Conservation (phyloP, 129 eudicot genomes). For the Artemisia argyi region DNA sequence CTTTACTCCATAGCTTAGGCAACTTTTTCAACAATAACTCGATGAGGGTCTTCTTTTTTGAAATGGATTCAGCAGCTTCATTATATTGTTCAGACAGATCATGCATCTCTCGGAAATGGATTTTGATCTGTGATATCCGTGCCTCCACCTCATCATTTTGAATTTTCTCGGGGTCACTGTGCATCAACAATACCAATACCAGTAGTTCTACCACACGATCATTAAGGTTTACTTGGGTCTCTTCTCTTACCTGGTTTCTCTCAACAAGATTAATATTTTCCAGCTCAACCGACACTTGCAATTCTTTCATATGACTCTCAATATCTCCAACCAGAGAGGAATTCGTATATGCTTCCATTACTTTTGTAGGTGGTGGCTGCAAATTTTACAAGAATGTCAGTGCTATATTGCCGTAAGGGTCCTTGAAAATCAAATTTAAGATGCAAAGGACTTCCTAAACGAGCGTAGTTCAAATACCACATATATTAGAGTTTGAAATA, state of each 20-base stretch:
- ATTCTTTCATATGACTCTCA: neutral
- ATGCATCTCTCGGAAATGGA: constrained; percentile 5
- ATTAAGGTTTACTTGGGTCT: neutral
- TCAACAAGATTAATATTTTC: neutral
- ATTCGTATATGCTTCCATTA: neutral
- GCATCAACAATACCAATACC: neutral
- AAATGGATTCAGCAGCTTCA: no score
- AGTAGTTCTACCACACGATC: neutral
- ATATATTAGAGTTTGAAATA: no score
- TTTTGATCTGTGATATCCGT: neutral
- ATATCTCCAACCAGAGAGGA: neutral
- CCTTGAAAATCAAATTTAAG: no score
- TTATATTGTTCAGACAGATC: neutral
- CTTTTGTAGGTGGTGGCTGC: constrained; percentile 1
- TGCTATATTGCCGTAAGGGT: no score
- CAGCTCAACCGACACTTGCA: neutral
- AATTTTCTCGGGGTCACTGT: neutral
- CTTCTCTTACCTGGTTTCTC: neutral
- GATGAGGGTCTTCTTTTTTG: no score
- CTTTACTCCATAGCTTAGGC: no score
- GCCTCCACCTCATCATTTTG: neutral
- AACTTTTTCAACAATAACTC: no score
- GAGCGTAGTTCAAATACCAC: no score
- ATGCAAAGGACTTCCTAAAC: no score
- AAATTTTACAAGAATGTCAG: no score